Conservation (phyloP, 2,329 filamentous ascomycete species). For the Sporothrix euskadiensis region DNA sequence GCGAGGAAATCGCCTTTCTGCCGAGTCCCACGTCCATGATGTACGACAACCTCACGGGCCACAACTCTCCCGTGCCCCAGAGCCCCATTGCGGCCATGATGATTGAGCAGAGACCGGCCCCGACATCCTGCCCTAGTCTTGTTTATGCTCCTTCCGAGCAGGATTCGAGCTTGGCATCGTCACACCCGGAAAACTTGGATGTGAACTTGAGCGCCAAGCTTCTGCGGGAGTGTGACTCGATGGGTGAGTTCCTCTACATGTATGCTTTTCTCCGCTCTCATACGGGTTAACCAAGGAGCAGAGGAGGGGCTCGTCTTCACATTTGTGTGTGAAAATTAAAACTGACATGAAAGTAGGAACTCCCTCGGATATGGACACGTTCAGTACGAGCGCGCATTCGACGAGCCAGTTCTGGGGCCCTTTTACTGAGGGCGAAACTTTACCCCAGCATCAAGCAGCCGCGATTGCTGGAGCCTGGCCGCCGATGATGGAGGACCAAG, state of each 20-base stretch:
- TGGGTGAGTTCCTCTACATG: constrained; percentile 51
- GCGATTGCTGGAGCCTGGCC: constrained; percentile 42
- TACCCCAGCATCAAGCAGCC: constrained; percentile 45
- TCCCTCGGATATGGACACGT: constrained; percentile 54
- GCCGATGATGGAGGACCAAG: constrained; percentile 46
- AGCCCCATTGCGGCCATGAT: constrained; percentile 58
- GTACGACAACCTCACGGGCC: constrained; percentile 57
- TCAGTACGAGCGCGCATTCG: constrained; percentile 53
- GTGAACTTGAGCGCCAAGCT: constrained; percentile 55
- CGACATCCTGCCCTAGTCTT: constrained; percentile 62
- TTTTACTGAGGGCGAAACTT: constrained; percentile 49
- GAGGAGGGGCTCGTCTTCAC: neutral
- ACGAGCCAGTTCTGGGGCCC: constrained; percentile 51
- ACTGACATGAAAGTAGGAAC: constrained; percentile 23
- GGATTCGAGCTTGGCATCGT: constrained; percentile 58
- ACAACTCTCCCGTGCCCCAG: constrained; percentile 56
- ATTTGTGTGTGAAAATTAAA: neutral
- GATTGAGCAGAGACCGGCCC: constrained; percentile 56
- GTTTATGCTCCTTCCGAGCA: constrained; percentile 62
- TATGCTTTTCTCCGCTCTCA: constrained; percentile 34
- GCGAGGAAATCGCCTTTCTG: constrained; percentile 59
- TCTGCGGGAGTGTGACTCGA: constrained; percentile 56
- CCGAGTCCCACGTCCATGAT: constrained; percentile 55
- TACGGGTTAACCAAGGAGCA: constrained; percentile 19
- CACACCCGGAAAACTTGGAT: constrained; percentile 61